Evolutionary conservation across 257 asterid species (phyloP).

Genomic region (Petunia secreta): DNA sequence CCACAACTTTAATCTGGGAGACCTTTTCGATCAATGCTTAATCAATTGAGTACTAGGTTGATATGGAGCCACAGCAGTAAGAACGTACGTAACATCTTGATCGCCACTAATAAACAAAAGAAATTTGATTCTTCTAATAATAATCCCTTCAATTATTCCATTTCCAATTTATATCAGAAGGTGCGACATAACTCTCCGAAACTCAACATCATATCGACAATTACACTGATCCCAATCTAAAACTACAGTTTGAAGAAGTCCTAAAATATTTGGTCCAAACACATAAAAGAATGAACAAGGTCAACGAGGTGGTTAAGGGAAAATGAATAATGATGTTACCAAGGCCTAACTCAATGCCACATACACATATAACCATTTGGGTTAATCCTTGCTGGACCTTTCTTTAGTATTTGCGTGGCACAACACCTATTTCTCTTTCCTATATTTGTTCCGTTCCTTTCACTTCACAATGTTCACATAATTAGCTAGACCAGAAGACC

Average conservation of each 20-base stretch:
- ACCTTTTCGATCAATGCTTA: neutral
- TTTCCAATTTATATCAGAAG: no score
- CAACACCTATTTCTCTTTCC: neutral
- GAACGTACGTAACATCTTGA: no score
- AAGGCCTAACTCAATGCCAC: neutral
- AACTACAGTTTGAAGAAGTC: neutral
- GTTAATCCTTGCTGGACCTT: neutral
- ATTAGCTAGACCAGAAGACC: neutral
- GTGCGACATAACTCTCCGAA: neutral
- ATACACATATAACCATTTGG: neutral
- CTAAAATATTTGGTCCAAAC: neutral
- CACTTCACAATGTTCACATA: neutral
- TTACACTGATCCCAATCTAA: neutral
- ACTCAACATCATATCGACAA: neutral
- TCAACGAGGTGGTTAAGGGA: slow-evolving; percentile 9
- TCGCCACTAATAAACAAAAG: no score
- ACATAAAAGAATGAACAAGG: neutral
- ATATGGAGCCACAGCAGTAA: no score
- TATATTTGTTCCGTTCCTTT: neutral
- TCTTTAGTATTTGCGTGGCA: neutral
- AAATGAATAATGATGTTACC: slow-evolving; percentile 1
- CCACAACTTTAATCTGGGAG: neutral
- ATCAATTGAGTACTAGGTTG: no score
- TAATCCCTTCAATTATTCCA: no score
- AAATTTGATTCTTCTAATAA: no score